Evolutionary conservation across 495 filamentous ascomycete species (phyloP), one percentile per base, ranked within the genome.

Genomic region (Cenococcum geophilum): DNA sequence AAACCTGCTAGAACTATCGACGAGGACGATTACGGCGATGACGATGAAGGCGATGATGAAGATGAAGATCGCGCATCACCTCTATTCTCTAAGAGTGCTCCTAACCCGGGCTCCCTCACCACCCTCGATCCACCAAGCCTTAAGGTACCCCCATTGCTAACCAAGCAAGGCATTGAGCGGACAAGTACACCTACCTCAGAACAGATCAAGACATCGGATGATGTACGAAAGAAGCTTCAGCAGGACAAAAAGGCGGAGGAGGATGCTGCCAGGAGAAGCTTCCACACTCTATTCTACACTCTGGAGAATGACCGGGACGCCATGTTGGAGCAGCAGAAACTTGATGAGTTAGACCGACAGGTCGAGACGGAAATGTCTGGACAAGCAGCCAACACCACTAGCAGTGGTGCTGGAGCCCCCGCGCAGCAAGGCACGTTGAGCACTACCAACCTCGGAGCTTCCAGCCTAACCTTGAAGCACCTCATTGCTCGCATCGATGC

Each of bases 271-370:
- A 91, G 87, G 76, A 80, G 84, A 60, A 93, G 88, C 75, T 96
- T 95, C 72, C 83, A 95, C 71, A 95, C 89, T 2, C 72, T 93
- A 45, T 95, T 97, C 73, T 93, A 96, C 72, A 97, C 95, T 1
- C 76, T 97, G 32, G 93, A 99, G 72, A 92, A 90, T 71, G 93
- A 99, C 72, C 82, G 88, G 27, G 89, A 91, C 70, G 92, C 93
- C 43, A 97, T 97, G 95, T 73, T 96, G 62, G 93, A 99, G 72
- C 95, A 99, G 73, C 90, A 97, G 74, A 90, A 91, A 71, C 81
- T 99, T 47, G 95, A 97, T 63, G 93, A 97, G 70, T 89, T 92
- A 0, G 93, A 99, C 70, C 87, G 92, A 69, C 91, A 95, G 72
- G 86, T 97, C 12, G 91, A 97, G 72, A 90, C 91, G 18, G 93